Evolutionary conservation across 1,284 basidiomycete genomes (phyloP).

Genomic region (Pterula multifida): DNA sequence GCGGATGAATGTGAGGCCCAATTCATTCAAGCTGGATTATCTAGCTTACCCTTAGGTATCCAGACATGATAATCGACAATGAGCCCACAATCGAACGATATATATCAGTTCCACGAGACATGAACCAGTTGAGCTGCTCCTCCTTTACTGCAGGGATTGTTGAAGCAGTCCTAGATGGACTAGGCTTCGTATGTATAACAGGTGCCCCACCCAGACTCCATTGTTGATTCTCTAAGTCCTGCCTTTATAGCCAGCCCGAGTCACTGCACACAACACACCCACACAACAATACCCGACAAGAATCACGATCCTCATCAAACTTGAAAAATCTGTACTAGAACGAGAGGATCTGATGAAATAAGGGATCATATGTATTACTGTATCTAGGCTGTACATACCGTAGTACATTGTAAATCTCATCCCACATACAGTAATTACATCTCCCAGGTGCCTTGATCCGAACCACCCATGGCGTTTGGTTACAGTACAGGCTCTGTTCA

Average conservation of each 20-base stretch:
- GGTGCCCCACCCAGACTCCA: conserved; percentile 6
- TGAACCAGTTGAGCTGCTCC: conserved; percentile 89
- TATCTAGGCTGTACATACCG: background rate
- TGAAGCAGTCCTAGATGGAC: conserved; percentile 91
- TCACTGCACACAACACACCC: conserved; percentile 92
- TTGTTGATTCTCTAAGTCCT: conserved; percentile 10
- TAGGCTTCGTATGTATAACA: conserved; percentile 74
- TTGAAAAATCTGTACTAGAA: conserved; percentile 82
- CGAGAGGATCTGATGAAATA: conserved; percentile 62
- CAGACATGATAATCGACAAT: conserved; percentile 98
- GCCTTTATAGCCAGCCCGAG: conserved; percentile 72
- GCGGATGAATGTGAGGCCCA: conserved; percentile 77
- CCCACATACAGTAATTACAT: too few species aligned
- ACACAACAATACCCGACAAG: conserved; percentile 72
- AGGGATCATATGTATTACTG: background rate
- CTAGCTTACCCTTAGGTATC: conserved; percentile 6
- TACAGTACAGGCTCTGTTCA: background rate
- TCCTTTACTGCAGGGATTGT: conserved; percentile 96
- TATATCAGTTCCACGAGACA: conserved; percentile 90
- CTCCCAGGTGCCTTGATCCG: too few species aligned
- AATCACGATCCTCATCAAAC: conserved; percentile 89
- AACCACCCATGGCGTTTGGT: too few species aligned
- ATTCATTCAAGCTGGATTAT: conserved; percentile 3
- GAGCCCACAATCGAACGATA: conserved; percentile 84
- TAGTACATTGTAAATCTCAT: too few species aligned